Evolutionary conservation across 352 stramenopile genomes (phyloP).

Genomic region (Pythium biforme): DNA sequence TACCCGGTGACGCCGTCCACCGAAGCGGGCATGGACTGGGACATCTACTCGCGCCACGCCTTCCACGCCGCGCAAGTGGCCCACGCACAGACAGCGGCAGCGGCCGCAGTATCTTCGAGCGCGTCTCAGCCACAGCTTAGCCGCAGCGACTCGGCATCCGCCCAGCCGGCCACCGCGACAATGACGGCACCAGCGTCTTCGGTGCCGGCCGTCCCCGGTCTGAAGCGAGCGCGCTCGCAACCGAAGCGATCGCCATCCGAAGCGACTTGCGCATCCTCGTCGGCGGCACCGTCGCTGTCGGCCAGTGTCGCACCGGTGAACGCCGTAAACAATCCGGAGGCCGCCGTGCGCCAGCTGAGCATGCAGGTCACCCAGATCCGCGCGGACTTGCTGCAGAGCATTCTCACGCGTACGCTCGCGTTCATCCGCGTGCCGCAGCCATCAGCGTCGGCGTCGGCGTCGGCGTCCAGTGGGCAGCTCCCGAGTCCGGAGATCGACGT

Average conservation of each 20-base stretch:
- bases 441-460: conserved; percentile 20
- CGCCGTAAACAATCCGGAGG: conserved; percentile 33
- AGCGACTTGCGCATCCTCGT: background rate
- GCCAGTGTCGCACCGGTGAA: conserved; percentile 9
- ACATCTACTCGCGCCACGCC: conserved; percentile 29
- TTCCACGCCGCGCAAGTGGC: conserved; percentile 17
- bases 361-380: conserved; percentile 58
- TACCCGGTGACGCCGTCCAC: conserved; percentile 20
- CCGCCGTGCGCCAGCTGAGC: conserved; percentile 64
- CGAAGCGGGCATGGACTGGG: conserved; percentile 34
- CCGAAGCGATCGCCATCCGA: conserved; percentile 1
- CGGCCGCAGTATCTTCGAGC: background rate
- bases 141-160: background rate
- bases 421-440: conserved; percentile 62
- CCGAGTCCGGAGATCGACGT: conserved; percentile 34
- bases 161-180: background rate
- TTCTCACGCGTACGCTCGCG: conserved; percentile 60
- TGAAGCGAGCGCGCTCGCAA: conserved; percentile 25
- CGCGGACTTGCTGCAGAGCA: conserved; percentile 57
- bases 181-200: conserved; percentile 16
- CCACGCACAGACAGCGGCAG: conserved; percentile 1
- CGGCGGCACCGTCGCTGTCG: background rate
- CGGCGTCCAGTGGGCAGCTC: conserved; percentile 10
- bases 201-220: conserved; percentile 11
- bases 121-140: background rate